Evolutionary conservation across 192 early-diverging fungal species (phyloP), one percentile per base, ranked within the genome.

Genomic region (Glomus cerebriforme): DNA sequence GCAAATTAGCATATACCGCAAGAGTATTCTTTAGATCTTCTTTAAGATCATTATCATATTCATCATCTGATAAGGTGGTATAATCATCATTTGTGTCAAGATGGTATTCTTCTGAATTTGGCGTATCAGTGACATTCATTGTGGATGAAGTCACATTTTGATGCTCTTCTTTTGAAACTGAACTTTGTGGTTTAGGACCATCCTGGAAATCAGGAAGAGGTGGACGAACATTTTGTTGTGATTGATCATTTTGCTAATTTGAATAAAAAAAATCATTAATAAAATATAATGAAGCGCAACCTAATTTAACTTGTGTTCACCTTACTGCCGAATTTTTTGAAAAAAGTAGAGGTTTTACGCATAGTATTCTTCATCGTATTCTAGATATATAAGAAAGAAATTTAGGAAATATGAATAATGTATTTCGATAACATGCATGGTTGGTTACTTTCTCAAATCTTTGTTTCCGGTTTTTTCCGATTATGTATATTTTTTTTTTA

Each of bases 341-440:
- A 77, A 49, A 77, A 77, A 17, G 75, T 77, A n/a, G 75, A 77
- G 17, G 75, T 77, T 49, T 77, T 77, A 15, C 64, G 27, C 75
- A 77, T 77, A 13, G 75, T 77, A 27, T 65, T 63, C 32, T 66
- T 77, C 75, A 77, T 77, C 10, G 59, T 75, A 62, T 31, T 75
- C 73, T 75, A 73, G 10, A 26, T 58, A 29, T 24, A 22, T 37
- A 37, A 32, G 37, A 15, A 5, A 24, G 37, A 37, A 60, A 75
- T 37, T 12, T 60, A 35, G 2, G 6, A 2, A 37, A 47, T n/a
- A 34, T 62, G n/a, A 22, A 27, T 19, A 75, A 75, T 35, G 27
- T 29, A 72, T 19, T 54, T 35, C 26, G 12, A 29, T 10, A 47
- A 29, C 10, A 31, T 43, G 22, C 70, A 72, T 15, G 24, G 24